Evolutionary conservation across 495 filamentous ascomycete species (phyloP), one percentile per base, ranked within the genome.

Genomic region (Aspergillus panamensis): DNA sequence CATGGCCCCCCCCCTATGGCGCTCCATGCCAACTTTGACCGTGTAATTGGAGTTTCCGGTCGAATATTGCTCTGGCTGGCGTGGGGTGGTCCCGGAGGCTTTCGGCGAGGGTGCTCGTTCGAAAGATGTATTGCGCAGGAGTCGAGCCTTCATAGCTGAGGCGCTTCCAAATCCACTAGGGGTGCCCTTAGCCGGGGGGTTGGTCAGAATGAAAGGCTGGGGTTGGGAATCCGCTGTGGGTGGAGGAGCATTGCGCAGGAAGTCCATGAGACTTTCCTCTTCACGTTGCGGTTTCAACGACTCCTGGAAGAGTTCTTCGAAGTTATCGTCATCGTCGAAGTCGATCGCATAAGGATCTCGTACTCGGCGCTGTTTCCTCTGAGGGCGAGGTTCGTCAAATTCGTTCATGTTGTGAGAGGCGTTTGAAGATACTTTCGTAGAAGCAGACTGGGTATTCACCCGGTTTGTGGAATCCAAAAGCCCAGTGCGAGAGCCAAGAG

Each of bases 321-420:
- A 69, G 14, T 86, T 84, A 17, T 86, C 84, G 17, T 92, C 89
- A 32, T 93, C 88, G 60, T 88, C 89, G 40, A 86, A 80, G 61
- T 96, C 93, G 56, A 97, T 89, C 33, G 92, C 88, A 62, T 97
- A 97, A 1, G 94, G 93, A 64, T 99, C 95, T 42, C 81, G 87
- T 42, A 90, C 84, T 25, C 91, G 85, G 39, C 85, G 82, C 49
- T 85, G 88, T 61, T 87, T 96, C 55, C 90, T 84, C 45, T 59
- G 65, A 57, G 72, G 80, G 32, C 20, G 56, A 53, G 62, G 57
- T 40, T 66, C 71, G 6, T 75, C 71, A 4, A 55, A 66, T 16
- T 51, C 66, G 25, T 47, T 45, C 25, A 54, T 39, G n/a, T 48
- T 21, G 35, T 50, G 53, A 31, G 61, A 61, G 4, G 61, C 45